Conservation (phyloP, 345 rosid species). For the Noccaea bulbosa region DNA sequence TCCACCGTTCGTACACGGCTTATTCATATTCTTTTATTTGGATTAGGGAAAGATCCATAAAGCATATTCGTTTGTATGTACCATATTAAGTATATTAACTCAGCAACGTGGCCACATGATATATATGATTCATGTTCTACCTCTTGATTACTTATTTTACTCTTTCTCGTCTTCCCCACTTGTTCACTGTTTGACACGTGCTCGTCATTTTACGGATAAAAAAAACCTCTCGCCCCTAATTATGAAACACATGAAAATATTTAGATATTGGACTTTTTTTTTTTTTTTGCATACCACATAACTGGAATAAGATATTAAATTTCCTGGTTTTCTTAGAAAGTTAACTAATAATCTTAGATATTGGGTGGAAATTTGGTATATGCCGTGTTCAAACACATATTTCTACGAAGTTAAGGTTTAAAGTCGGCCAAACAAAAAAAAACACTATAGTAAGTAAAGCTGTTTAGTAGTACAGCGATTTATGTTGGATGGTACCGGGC, state of each 20-base stretch:
- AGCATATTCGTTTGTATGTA: slow-evolving; percentile 34
- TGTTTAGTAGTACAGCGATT: slow-evolving; percentile 13
- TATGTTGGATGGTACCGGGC: background rate
- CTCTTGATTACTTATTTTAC: slow-evolving; percentile 22
- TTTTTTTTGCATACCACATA: background rate
- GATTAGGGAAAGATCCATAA: slow-evolving; percentile 21
- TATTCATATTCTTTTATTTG: background rate
- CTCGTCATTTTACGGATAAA: background rate
- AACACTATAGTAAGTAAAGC: background rate
- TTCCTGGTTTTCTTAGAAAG: background rate
- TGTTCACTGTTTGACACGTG: slow-evolving; percentile 33
- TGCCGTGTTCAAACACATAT: background rate
- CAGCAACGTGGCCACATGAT: slow-evolving; percentile 34
- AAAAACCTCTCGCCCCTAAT: slow-evolving; percentile 13
- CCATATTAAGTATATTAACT: background rate
- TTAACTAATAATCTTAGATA: background rate
- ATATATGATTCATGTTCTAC: slow-evolving; percentile 17
- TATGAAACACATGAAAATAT: slow-evolving; percentile 6
- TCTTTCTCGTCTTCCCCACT: slow-evolving; percentile 25
- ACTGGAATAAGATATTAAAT: too few species aligned
- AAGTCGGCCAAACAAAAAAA: slow-evolving; percentile 17
- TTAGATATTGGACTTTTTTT: background rate
- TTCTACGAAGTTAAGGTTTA: background rate
- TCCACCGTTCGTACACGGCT: slow-evolving; percentile 30
- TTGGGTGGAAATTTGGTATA: slow-evolving; percentile 1